These are phyloP conservation scores for Hypsizygus ulmarius DNA, from an alignment of 1,284 basidiomycete species.

Conservation along the genomic window DNA sequence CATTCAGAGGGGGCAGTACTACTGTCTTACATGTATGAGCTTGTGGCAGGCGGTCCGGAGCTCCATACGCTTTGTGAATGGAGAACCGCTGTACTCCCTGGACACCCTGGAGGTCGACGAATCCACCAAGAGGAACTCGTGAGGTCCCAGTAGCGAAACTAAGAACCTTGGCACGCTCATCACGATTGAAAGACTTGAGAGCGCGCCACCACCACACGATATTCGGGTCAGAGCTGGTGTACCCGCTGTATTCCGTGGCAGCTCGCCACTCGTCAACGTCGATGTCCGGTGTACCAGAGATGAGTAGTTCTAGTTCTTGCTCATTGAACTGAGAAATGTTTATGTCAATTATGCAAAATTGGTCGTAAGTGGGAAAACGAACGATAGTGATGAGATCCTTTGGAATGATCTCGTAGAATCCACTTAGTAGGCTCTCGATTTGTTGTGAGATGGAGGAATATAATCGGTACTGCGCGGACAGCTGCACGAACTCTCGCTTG, in stretches of 20 bases:
- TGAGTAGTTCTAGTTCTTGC: conserved; percentile 96
- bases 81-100: conserved; percentile 96
- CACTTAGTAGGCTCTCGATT: conserved; percentile 85
- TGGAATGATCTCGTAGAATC: conserved; percentile 96
- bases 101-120: conserved; percentile 90
- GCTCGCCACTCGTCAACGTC: conserved; percentile 98
- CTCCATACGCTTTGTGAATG: conserved; percentile 91
- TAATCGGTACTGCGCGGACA: conserved; percentile 88
- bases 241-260: conserved; percentile 90
- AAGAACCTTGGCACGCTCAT: conserved; percentile 92
- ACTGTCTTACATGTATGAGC: conserved; percentile 82
- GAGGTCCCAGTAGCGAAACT: conserved; percentile 97
- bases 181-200: conserved; percentile 94
- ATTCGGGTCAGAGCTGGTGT: conserved; percentile 85
- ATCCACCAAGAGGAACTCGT: conserved; percentile 91
- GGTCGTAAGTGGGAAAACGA: conserved; percentile 28
- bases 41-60: conserved; percentile 80
- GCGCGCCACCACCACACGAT: conserved; percentile 99
- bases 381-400: conserved; percentile 81
- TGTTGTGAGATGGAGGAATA: conserved; percentile 97
- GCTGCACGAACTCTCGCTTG: conserved; percentile 94
- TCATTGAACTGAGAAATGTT: conserved; percentile 81
- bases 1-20: neutral
- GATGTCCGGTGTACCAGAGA: conserved; percentile 97
- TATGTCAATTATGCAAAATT: conserved; percentile 4